These are phyloP conservation scores for Tardiomyces digboiensis DNA, from an alignment of 1,139 yeast genomes.

Conservation along the genomic window DNA sequence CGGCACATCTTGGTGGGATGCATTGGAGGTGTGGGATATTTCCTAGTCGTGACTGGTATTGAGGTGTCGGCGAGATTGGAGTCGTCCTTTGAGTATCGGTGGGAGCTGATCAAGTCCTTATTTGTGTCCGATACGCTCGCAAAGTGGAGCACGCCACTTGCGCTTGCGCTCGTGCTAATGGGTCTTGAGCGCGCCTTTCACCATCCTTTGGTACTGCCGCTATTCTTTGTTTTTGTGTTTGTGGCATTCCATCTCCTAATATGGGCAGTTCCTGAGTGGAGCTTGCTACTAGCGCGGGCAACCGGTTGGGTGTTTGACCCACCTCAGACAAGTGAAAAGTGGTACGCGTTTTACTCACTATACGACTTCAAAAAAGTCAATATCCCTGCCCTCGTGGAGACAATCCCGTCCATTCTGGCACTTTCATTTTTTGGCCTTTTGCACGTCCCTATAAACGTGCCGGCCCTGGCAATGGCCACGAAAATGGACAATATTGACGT, in stretches of 20 bases:
- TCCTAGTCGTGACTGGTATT: slow-evolving; percentile 78
- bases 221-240: slow-evolving; percentile 67
- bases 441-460: slow-evolving; percentile 96
- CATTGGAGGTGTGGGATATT: slow-evolving; percentile 97
- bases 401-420: slow-evolving; percentile 91
- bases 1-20: slow-evolving; percentile 94
- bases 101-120: slow-evolving; percentile 40
- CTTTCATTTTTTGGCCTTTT: slow-evolving; percentile 89
- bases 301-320: slow-evolving; percentile 77
- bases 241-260: slow-evolving; percentile 59
- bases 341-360: slow-evolving; percentile 77
- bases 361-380: slow-evolving; percentile 65
- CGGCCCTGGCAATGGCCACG: slow-evolving; percentile 88
- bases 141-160: slow-evolving; percentile 68
- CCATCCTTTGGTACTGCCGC: slow-evolving; percentile 74
- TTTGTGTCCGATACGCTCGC: slow-evolving; percentile 33
- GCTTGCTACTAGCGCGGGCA: slow-evolving; percentile 50
- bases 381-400: slow-evolving; percentile 58
- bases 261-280: slow-evolving; percentile 54
- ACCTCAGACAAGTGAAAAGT: slow-evolving; percentile 61
- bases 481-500: slow-evolving; percentile 78
- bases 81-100: slow-evolving; percentile 60
- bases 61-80: slow-evolving; percentile 79
- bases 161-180: slow-evolving; percentile 47
- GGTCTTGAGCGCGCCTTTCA: slow-evolving; percentile 55